Percentiles rank a stretch among this genome's conserved stretches.
Evolutionary conservation across 441 rosid genomes (phyloP).

Genomic region (Erodium texanum): DNA sequence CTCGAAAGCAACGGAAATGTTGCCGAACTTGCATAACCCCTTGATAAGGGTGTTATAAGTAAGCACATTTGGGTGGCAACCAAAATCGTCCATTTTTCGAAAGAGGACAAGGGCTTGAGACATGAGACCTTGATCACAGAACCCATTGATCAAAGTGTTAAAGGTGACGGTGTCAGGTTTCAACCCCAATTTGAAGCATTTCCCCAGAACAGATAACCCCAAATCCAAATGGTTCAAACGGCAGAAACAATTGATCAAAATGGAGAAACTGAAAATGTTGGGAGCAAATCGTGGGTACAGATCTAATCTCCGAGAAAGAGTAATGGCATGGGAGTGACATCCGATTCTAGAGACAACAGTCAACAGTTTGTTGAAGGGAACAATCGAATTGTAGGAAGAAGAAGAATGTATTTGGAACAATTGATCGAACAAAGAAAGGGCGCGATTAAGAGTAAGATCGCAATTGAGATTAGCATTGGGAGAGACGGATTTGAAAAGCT

Average conservation of each 20-base stretch:
- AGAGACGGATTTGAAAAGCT: background rate
- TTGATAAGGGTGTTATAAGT: too few relatives aligned
- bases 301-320: background rate
- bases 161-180: too few relatives aligned
- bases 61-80: too few relatives aligned
- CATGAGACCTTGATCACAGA: too few relatives aligned
- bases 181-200: too few relatives aligned
- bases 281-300: background rate
- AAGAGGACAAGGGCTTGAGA: too few relatives aligned
- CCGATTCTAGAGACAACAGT: background rate
- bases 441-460: background rate
- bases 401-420: background rate
- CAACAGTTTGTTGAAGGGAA: background rate
- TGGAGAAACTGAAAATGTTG: background rate
- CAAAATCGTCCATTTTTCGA: too few relatives aligned
- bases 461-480: background rate
- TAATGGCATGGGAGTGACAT: background rate
- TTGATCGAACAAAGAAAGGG: background rate
- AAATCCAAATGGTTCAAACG: background rate
- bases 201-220: too few relatives aligned
- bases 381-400: background rate
- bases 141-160: too few relatives aligned
- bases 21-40: constrained; percentile 7
- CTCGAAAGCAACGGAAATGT: constrained; percentile 16
- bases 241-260: background rate